These are phyloP conservation scores for Oryza glaberrima DNA, from an alignment of 176 grass and related monocot species.

Conservation along the genomic window DNA sequence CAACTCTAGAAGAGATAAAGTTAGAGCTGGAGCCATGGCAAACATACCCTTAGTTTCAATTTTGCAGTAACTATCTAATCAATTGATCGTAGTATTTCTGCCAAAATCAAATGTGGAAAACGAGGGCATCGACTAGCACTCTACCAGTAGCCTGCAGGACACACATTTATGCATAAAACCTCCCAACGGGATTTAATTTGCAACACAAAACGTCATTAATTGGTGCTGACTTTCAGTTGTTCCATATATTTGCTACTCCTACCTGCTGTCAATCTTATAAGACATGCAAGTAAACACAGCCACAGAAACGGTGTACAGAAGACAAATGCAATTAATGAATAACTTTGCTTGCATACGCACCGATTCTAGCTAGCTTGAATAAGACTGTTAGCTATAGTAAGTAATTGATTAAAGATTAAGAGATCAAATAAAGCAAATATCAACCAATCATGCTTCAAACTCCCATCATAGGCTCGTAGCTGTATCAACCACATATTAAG, in stretches of 20 bases:
- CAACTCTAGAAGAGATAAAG: no score
- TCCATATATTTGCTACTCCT: background rate
- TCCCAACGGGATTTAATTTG: background rate
- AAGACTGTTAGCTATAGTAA: background rate
- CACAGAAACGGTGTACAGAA: background rate
- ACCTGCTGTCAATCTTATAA: constrained; percentile 23
- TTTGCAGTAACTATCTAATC: background rate
- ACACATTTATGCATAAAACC: no score
- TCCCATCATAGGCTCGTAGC: background rate
- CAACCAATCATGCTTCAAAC: constrained; percentile 19
- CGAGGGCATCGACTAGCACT: no score
- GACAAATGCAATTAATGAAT: background rate
- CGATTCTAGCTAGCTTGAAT: constrained; percentile 37
- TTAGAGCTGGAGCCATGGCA: no score
- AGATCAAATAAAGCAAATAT: constrained; percentile 17
- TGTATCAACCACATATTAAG: constrained; percentile 3
- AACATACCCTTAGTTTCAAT: background rate
- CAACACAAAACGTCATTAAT: background rate
- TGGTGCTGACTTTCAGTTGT: background rate
- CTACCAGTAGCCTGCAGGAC: no score
- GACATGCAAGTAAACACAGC: constrained; percentile 28
- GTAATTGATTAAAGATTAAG: constrained; percentile 16
- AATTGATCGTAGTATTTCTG: background rate
- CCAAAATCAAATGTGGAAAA: no score
- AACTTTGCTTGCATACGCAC: constrained; percentile 32